These are phyloP conservation scores for Boletus coccyginus DNA, from an alignment of 768 basidiomycete genomes.

Conservation along the genomic window DNA sequence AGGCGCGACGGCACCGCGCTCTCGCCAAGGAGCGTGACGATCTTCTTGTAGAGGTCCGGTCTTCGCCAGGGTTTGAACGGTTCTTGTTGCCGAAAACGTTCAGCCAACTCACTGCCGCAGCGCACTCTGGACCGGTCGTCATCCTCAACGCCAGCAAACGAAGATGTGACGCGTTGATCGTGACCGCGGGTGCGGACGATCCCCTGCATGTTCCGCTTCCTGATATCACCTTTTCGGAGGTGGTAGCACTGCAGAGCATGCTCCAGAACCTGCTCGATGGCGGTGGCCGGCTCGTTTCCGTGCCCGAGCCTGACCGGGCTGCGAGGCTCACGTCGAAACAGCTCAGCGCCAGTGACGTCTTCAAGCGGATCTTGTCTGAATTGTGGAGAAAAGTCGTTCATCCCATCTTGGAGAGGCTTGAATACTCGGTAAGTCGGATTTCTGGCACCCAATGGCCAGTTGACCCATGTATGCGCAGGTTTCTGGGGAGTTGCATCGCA, in stretches of 20 bases:
- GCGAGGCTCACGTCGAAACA: neutral
- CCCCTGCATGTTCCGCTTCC: neutral
- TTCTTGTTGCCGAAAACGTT: constrained; percentile 21
- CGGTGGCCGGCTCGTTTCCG: neutral
- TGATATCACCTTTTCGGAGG: neutral
- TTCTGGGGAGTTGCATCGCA: neutral
- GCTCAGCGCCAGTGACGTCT: neutral
- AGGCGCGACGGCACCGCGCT: constrained; percentile 11
- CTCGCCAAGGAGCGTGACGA: constrained; percentile 15
- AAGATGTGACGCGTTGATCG: too few relatives aligned
- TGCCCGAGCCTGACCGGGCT: neutral
- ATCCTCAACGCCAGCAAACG: too few relatives aligned
- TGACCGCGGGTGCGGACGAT: too few relatives aligned
- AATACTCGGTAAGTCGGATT: neutral
- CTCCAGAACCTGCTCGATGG: neutral
- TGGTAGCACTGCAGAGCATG: neutral
- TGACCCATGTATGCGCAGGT: neutral
- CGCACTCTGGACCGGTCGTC: neutral
- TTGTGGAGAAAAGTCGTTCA: neutral
- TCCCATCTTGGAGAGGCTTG: neutral
- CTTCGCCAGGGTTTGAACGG: constrained; percentile 17
- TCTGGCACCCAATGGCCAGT: too few relatives aligned
- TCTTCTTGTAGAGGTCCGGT: constrained; percentile 15
- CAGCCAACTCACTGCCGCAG: neutral
- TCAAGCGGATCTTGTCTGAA: neutral